Percentiles rank a stretch among this genome's conserved stretches.
Conservation (phyloP, 805 yeast genomes). For the Yamadazyma insecticola region DNA sequence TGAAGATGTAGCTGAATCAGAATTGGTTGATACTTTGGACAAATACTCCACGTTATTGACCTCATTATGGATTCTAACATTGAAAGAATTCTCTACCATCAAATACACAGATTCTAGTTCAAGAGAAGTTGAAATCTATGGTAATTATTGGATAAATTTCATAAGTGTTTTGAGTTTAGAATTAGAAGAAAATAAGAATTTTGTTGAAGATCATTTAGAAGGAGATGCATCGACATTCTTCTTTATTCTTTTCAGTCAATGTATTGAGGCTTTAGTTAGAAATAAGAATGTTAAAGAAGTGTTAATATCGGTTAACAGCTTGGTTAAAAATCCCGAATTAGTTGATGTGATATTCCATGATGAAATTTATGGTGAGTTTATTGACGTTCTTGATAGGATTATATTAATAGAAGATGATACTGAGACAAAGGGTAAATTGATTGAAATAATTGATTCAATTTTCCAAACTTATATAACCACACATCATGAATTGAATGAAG, state of each 20-base stretch:
- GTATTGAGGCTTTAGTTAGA: conserved; percentile 65
- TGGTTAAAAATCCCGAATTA: conserved; percentile 54
- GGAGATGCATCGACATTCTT: conserved; percentile 59
- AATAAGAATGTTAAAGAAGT: conserved; percentile 46
- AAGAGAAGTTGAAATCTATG: conserved; percentile 46
- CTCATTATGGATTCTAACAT: conserved; percentile 73
- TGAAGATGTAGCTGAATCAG: conserved; percentile 24
- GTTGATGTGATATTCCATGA: conserved; percentile 60
- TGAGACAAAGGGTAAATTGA: conserved; percentile 53
- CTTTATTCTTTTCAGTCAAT: conserved; percentile 77
- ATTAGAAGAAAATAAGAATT: conserved; percentile 45
- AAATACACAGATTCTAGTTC: conserved; percentile 44
- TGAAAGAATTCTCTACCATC: conserved; percentile 69
- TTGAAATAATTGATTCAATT: conserved; percentile 27
- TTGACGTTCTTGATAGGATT: conserved; percentile 72
- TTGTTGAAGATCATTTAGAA: conserved; percentile 46
- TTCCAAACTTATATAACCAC: conserved; percentile 33
- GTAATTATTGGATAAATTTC: conserved; percentile 69
- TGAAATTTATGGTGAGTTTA: conserved; percentile 65
- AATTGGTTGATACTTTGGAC: conserved; percentile 45
- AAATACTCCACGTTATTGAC: conserved; percentile 58
- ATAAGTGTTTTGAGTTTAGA: conserved; percentile 70
- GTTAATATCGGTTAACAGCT: conserved; percentile 40
- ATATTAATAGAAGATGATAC: conserved; percentile 58
- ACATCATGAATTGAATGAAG: conserved; percentile 39